Conservation (phyloP, 208 protist species). For the Crithidia fasciculata region DNA sequence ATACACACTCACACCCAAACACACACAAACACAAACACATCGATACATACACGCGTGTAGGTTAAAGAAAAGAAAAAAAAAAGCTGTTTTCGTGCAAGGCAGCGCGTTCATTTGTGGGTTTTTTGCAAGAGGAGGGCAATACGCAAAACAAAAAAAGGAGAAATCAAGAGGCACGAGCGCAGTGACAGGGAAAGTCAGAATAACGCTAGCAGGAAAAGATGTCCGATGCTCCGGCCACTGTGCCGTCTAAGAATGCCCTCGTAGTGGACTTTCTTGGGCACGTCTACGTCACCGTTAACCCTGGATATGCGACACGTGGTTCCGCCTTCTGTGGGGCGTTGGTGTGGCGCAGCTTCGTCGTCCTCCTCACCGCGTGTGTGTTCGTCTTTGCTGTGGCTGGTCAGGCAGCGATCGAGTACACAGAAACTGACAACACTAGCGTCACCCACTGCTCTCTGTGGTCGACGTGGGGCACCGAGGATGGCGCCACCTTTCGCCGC, state of each 20-base stretch:
- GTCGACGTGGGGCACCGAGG: not conserved
- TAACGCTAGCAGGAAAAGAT: not conserved
- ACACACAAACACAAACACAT: slow-evolving; percentile 3
- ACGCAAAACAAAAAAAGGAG: too few relatives aligned
- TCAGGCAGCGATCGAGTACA: not conserved
- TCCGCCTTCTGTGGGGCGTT: not conserved
- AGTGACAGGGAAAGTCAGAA: not conserved
- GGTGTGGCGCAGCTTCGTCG: not conserved
- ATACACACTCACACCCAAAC: not conserved
- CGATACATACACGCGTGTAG: not conserved
- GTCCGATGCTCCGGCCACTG: not conserved
- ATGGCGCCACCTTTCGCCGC: not conserved
- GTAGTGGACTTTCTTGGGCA: not conserved
- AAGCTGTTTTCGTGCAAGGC: too few relatives aligned
- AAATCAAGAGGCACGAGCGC: too few relatives aligned
- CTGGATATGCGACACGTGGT: not conserved
- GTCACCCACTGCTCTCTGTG: not conserved
- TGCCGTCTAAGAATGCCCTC: not conserved
- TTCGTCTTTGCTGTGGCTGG: not conserved
- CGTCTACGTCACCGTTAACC: not conserved
- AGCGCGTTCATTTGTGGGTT: too few relatives aligned
- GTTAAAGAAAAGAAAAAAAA: not conserved
- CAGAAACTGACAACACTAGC: not conserved
- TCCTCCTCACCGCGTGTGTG: not conserved
- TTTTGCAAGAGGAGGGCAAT: too few relatives aligned